Evolutionary conservation across 2,329 filamentous ascomycete genomes (phyloP), one percentile per base, ranked within the genome.

Genomic region (Simplicillium sp.): DNA sequence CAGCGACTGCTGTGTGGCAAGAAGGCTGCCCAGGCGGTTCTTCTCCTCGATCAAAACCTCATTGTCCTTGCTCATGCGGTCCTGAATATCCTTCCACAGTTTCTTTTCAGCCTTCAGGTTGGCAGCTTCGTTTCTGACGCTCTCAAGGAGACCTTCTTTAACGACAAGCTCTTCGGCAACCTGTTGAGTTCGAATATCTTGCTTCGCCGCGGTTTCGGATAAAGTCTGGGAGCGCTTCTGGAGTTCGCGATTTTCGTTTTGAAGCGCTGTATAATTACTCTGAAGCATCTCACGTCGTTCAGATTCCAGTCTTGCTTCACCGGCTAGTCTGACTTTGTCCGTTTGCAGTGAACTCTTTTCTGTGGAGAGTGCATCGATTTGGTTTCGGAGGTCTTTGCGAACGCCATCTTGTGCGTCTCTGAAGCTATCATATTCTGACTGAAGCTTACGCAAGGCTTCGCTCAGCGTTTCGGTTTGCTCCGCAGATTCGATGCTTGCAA

Each of bases 101-200:
- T 87, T 84, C 65, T 95, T 95, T 61, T 97, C 90, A 0, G 90
- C 89, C 60, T 94, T 95, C 29, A 96, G 75, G 54, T 97, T 96
- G 13, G 88, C 82, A 40, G 82, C 87, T 58, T 98, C 92, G 48
- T 87, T 88, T 39, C 88, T 84, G 61, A 96, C 76, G 54, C 87
- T 89, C 54, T 98, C 90, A 3, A 85, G 70, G 39, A 90, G 66
- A 28, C 84, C 84, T 57, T 82, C 84, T 5, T 84, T 81, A 58
- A 96, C 92, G 9, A 97, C 80, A 6, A 97, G 73, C 51, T 98
- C 90, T 60, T 97, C 90, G 0, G 87, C 88, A 20, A 90, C 84
- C 61, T 96, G 88, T 54, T 96, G 88, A 2, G 85, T 92, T 34
- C 81, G 82, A 36, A 95, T 72, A 52, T 98, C 94, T 56, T 95